Conservation (phyloP, 768 basidiomycete genomes). For the Auriscalpium vulgare region DNA sequence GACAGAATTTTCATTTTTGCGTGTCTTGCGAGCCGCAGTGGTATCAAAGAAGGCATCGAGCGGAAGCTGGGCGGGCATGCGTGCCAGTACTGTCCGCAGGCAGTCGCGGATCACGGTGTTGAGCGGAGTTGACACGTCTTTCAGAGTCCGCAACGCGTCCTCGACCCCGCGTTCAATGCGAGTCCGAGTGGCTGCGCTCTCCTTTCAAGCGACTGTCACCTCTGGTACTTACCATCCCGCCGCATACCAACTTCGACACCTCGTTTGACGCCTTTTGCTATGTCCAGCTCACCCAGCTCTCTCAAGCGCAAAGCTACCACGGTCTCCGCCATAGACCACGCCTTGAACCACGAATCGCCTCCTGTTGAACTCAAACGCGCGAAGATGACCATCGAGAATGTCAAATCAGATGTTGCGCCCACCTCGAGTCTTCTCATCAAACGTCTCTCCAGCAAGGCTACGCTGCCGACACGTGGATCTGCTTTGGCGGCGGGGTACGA, state of each 20-base stretch:
- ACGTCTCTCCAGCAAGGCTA: constrained; percentile 74
- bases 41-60: not conserved
- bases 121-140: constrained; percentile 5
- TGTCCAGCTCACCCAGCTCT: constrained; percentile 7
- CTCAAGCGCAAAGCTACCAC: constrained; percentile 21
- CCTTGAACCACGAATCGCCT: not conserved
- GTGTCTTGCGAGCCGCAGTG: not conserved
- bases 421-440: constrained; percentile 67
- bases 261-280: too few relatives aligned
- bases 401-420: constrained; percentile 27
- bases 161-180: not conserved
- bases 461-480: constrained; percentile 80
- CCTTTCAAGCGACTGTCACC: too few relatives aligned
- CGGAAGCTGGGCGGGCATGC: not conserved
- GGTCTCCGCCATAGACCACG: not conserved
- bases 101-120: not conserved
- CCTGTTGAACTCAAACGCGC: constrained; percentile 44
- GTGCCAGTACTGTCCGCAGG: not conserved
- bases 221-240: not conserved
- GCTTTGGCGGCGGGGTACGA: constrained; percentile 90
- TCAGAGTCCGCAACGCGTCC: not conserved
- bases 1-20: not conserved
- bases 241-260: not conserved
- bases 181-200: too few relatives aligned
- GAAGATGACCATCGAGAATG: constrained; percentile 40